phyloP scores from a whole-genome alignment of 805 yeast genomes.

The Priceomyces castillae region DNA sequence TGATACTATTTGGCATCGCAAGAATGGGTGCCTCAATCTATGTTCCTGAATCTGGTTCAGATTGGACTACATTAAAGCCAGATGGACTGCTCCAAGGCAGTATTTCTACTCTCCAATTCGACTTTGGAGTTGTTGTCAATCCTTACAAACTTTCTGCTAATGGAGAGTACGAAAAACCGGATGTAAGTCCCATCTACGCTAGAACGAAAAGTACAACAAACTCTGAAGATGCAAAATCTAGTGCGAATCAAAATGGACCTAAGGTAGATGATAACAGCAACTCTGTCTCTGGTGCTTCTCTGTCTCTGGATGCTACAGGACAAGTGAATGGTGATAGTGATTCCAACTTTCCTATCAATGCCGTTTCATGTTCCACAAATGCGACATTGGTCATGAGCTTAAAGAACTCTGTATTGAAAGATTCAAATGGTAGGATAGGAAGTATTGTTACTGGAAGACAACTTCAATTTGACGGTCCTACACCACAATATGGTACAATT shows the following conservation, averaged over 20 bases:
- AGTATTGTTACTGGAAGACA: conserved; percentile 79
- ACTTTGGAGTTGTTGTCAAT: conserved; percentile 35
- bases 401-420: conserved; percentile 50
- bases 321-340: neutral
- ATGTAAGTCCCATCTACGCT: neutral
- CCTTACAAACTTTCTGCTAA: conserved; percentile 20
- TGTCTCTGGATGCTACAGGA: too few relatives aligned
- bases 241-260: neutral
- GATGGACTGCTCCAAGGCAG: conserved; percentile 16
- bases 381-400: conserved; percentile 57
- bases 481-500: conserved; percentile 74
- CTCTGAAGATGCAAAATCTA: neutral
- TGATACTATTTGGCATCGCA: neutral
- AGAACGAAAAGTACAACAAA: neutral
- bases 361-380: conserved; percentile 41
- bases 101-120: conserved; percentile 26
- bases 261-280: too few relatives aligned
- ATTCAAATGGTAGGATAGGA: conserved; percentile 65
- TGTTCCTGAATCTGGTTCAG: conserved; percentile 31
- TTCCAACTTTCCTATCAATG: neutral
- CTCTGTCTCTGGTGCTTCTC: too few relatives aligned
- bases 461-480: conserved; percentile 74
- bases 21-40: conserved; percentile 3
- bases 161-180: conserved; percentile 22
- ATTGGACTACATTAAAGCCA: conserved; percentile 35